A percentile compares a stretch with the other conserved stretches of the same genome.
phyloP scores from a whole-genome alignment of 2,329 filamentous ascomycete genomes.

The Cryphonectria naterciae region DNA sequence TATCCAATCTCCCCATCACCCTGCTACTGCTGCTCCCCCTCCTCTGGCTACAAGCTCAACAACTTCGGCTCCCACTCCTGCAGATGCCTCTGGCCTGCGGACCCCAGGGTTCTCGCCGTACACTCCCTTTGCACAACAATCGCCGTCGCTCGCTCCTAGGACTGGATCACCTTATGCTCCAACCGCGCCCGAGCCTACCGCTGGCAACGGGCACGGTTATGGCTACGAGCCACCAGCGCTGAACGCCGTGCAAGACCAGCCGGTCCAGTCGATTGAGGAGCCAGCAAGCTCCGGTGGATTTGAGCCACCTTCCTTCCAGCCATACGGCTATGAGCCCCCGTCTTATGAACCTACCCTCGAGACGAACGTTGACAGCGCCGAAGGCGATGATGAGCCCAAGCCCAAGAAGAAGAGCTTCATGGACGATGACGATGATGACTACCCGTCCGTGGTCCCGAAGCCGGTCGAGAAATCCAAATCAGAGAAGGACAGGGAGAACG shows the following conservation, averaged over 20 bases:
- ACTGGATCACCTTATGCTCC: constrained; percentile 23
- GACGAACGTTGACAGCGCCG: constrained; percentile 46
- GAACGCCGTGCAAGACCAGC: constrained; percentile 37
- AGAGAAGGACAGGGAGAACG: constrained; percentile 77
- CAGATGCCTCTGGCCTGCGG: constrained; percentile 7
- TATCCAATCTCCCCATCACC: constrained; percentile 36
- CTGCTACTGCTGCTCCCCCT: constrained; percentile 24
- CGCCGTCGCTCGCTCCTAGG: constrained; percentile 29
- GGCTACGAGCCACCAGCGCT: constrained; percentile 56
- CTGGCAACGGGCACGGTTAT: constrained; percentile 51
- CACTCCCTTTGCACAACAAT: constrained; percentile 24
- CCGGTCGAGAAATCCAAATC: constrained; percentile 63
- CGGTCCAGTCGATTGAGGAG: constrained; percentile 32
- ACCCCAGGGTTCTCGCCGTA: constrained; percentile 26
- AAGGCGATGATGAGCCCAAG: constrained; percentile 55
- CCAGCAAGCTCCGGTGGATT: constrained; percentile 51
- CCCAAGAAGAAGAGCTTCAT: constrained; percentile 78
- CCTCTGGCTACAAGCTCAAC: constrained; percentile 31
- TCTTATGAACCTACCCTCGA: constrained; percentile 56
- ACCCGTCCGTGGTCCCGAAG: constrained; percentile 52
- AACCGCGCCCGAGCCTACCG: constrained; percentile 17
- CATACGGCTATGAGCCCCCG: constrained; percentile 61
- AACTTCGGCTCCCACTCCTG: constrained; percentile 12
- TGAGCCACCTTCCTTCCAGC: constrained; percentile 65
- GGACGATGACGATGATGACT: constrained; percentile 79